Percentiles rank a stretch among this genome's conserved stretches.
These are phyloP conservation scores for Pinus albicaulis DNA, from an alignment of 75 land plant genomes.

Conservation along the genomic window DNA sequence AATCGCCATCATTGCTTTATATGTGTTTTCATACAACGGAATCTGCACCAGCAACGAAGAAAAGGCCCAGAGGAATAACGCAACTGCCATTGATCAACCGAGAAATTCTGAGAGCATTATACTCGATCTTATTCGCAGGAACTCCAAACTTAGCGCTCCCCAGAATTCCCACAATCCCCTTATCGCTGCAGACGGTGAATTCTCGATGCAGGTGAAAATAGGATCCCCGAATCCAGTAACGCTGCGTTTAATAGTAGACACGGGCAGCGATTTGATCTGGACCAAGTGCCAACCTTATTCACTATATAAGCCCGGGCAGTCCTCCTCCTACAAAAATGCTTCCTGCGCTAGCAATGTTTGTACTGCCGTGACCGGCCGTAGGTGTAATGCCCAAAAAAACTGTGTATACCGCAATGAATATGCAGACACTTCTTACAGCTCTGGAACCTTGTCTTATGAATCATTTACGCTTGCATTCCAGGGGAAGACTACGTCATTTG, in stretches of 20 bases:
- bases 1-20: too few relatives aligned
- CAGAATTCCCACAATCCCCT: background rate
- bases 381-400: background rate
- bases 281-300: conserved; percentile 28
- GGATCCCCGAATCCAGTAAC: conserved; percentile 18
- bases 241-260: conserved; percentile 20
- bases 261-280: conserved; percentile 38
- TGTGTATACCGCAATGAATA: conserved; percentile 9
- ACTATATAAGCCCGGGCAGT: conserved; percentile 19
- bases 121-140: background rate
- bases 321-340: conserved; percentile 7
- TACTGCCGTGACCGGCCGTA: background rate
- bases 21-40: too few relatives aligned
- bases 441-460: conserved; percentile 20
- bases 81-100: too few relatives aligned
- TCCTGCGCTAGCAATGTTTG: background rate
- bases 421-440: conserved; percentile 23
- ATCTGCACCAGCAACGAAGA: too few relatives aligned
- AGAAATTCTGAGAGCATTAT: too few relatives aligned
- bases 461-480: conserved; percentile 14
- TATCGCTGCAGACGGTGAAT: conserved; percentile 9
- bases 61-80: too few relatives aligned
- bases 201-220: conserved; percentile 18
- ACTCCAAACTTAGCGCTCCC: background rate
- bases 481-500: background rate